Evolutionary conservation across 768 basidiomycete species (phyloP).

Genomic region (Lyophyllum semitale): DNA sequence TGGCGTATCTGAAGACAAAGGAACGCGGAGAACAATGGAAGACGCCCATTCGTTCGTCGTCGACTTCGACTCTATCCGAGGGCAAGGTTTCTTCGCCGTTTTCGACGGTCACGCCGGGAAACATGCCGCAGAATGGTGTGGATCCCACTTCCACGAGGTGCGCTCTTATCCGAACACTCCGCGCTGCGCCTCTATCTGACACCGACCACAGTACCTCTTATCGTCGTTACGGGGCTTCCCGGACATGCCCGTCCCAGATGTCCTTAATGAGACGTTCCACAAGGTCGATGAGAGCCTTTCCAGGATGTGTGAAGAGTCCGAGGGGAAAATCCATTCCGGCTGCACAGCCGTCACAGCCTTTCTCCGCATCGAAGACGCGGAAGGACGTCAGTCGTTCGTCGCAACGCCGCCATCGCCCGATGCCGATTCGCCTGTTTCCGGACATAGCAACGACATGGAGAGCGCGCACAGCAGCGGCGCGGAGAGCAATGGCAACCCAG

Average conservation of each 20-base stretch:
- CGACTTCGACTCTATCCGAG: slow-evolving; percentile 87
- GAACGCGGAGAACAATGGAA: slow-evolving; percentile 92
- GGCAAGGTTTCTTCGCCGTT: slow-evolving; percentile 97
- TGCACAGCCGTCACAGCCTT: slow-evolving; percentile 98
- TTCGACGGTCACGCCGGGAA: slow-evolving; percentile 99
- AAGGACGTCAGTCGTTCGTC: slow-evolving; percentile 73
- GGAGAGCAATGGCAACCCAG: slow-evolving; percentile 40
- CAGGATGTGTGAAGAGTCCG: slow-evolving; percentile 80
- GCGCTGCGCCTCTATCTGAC: background rate
- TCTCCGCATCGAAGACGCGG: slow-evolving; percentile 83
- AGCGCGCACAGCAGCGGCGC: slow-evolving; percentile 47
- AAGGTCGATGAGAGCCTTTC: slow-evolving; percentile 85
- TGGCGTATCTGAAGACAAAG: slow-evolving; percentile 83
- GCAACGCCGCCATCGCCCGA: slow-evolving; percentile 28
- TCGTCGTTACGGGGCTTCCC: slow-evolving; percentile 65
- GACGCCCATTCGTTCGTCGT: slow-evolving; percentile 96
- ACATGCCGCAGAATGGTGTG: slow-evolving; percentile 99
- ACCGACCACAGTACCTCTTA: slow-evolving; percentile 49
- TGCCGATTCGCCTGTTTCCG: slow-evolving; percentile 37
- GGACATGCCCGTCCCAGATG: slow-evolving; percentile 70
- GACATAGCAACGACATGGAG: slow-evolving; percentile 31
- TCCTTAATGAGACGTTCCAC: slow-evolving; percentile 94
- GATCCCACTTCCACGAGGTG: slow-evolving; percentile 92
- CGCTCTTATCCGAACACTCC: slow-evolving; percentile 16
- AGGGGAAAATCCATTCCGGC: slow-evolving; percentile 93